These are phyloP conservation scores for Fusarium paranaense DNA, from an alignment of 2,329 filamentous ascomycete genomes.

Conservation along the genomic window DNA sequence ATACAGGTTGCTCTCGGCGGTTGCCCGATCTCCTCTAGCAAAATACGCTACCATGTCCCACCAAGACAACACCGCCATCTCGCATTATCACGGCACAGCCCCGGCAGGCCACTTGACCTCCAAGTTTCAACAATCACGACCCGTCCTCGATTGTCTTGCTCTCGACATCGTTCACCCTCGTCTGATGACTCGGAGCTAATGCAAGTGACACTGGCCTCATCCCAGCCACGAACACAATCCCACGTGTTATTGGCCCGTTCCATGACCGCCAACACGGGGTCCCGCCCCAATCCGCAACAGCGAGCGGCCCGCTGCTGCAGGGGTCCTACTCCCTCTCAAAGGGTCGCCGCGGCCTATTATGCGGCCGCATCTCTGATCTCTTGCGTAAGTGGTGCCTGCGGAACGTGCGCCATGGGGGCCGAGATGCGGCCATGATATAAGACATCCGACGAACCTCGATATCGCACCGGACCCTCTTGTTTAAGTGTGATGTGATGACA, in stretches of 20 bases:
- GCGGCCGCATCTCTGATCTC: slow-evolving; percentile 34
- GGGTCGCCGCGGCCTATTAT: slow-evolving; percentile 37
- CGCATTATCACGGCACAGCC: background rate
- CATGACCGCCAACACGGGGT: slow-evolving; percentile 34
- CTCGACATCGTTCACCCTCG: slow-evolving; percentile 22
- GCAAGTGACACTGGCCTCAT: slow-evolving; percentile 44
- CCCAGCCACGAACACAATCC: slow-evolving; percentile 37
- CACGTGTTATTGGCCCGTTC: slow-evolving; percentile 33
- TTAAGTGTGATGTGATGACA: background rate
- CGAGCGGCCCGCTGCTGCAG: slow-evolving; percentile 44
- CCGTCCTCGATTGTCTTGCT: background rate
- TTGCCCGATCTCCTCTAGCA: background rate
- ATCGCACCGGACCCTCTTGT: background rate
- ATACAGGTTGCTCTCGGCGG: background rate
- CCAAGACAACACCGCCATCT: background rate
- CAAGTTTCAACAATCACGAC: background rate
- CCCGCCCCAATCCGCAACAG: slow-evolving; percentile 32
- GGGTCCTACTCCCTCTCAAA: slow-evolving; percentile 32
- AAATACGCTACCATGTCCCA: background rate
- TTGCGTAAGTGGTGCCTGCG: slow-evolving; percentile 12
- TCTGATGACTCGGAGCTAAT: slow-evolving; percentile 41
- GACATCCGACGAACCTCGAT: slow-evolving; percentile 3
- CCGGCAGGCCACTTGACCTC: background rate
- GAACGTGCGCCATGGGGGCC: slow-evolving; percentile 22
- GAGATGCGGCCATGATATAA: slow-evolving; percentile 20